These are phyloP conservation scores for Psilocybe subaeruginosa DNA, from an alignment of 768 basidiomycete species.

Conservation along the genomic window DNA sequence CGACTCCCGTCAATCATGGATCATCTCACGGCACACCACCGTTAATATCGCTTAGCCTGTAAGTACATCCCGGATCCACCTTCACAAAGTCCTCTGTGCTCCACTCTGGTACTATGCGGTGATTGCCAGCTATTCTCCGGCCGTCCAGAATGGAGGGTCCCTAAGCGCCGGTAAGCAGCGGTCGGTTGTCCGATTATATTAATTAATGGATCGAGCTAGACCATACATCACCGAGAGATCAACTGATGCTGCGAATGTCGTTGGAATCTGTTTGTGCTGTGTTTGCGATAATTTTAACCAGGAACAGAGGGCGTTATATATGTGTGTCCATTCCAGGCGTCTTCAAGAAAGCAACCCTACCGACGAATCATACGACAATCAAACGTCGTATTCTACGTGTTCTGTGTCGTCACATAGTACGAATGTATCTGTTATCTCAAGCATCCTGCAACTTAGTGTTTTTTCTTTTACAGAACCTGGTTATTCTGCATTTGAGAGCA, in stretches of 20 bases:
- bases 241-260: neutral
- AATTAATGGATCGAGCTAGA: too few species aligned
- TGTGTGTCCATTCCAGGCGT: neutral
- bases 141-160: neutral
- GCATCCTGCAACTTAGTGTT: neutral
- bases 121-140: neutral
- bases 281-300: neutral
- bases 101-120: neutral
- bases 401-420: neutral
- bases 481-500: too few species aligned
- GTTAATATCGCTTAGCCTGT: neutral
- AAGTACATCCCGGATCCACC: too few species aligned
- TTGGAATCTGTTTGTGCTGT: neutral
- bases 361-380: neutral
- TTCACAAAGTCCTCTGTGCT: too few species aligned
- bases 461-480: too few species aligned
- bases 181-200: too few species aligned
- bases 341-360: neutral
- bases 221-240: neutral
- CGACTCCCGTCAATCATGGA: slow-evolving; percentile 13
- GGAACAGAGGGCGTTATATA: neutral
- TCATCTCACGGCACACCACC: slow-evolving; percentile 14
- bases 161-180: neutral
- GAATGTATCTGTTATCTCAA: neutral
- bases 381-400: neutral